Evolutionary conservation across 2,329 filamentous ascomycete genomes (phyloP).

Genomic region (Cryphonectria japonica): DNA sequence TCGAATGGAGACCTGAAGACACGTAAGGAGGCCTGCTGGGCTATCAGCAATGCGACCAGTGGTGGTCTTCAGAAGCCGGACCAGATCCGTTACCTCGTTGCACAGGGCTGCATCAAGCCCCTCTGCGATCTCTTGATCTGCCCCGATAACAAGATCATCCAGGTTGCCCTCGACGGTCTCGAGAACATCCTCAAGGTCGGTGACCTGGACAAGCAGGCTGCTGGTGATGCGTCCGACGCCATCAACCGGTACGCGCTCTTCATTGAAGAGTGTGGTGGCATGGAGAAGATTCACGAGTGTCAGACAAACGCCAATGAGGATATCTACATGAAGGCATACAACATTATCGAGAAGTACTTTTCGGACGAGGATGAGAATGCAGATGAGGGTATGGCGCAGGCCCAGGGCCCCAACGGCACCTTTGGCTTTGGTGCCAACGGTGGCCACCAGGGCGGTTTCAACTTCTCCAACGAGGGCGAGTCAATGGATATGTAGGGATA

Average conservation of each 20-base stretch:
- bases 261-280: slow-evolving; percentile 97
- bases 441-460: slow-evolving; percentile 79
- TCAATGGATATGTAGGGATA: slow-evolving; percentile 66
- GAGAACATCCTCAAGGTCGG: slow-evolving; percentile 99
- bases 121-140: slow-evolving; percentile 93
- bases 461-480: slow-evolving; percentile 77
- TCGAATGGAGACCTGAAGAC: slow-evolving; percentile 99
- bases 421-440: slow-evolving; percentile 78
- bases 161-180: slow-evolving; percentile 94
- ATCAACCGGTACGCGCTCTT: slow-evolving; percentile 98
- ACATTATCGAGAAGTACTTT: slow-evolving; percentile 99
- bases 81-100: slow-evolving; percentile 93
- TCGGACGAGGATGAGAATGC: slow-evolving; percentile 96
- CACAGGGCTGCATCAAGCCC: slow-evolving; percentile 94
- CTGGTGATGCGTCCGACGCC: slow-evolving; percentile 71
- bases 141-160: slow-evolving; percentile 99
- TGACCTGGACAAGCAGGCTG: slow-evolving; percentile 94
- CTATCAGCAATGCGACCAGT: slow-evolving; percentile 97
- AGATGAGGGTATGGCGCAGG: slow-evolving; percentile 75
- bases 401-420: slow-evolving; percentile 69
- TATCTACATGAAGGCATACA: slow-evolving; percentile 99
- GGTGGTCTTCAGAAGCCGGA: slow-evolving; percentile 98
- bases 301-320: slow-evolving; percentile 99
- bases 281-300: slow-evolving; percentile 99
- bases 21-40: slow-evolving; percentile 98